phyloP scores from a whole-genome alignment of 1,139 yeast species.

The Geotrichum carabidarum region DNA sequence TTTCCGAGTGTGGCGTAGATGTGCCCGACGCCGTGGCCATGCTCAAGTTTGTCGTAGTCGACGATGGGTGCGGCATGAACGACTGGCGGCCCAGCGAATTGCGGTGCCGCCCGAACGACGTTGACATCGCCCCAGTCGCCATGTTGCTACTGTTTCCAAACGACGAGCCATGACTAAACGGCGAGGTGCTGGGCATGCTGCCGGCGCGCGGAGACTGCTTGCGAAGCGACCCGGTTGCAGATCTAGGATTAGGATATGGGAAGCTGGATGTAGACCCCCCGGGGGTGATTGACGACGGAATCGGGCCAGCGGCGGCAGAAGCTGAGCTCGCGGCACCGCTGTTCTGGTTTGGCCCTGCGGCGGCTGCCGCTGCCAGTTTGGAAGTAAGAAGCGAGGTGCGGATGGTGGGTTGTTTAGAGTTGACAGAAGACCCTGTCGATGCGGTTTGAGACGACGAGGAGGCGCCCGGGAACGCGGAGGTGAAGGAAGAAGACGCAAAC shows the following conservation, averaged over 20 bases:
- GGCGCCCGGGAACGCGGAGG: neutral
- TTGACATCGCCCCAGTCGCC: no score
- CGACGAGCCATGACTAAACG: slow-evolving; percentile 2
- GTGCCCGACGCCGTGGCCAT: slow-evolving; percentile 28
- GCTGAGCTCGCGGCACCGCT: slow-evolving; percentile 15
- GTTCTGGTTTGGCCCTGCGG: slow-evolving; percentile 29
- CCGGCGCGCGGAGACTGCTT: slow-evolving; percentile 13
- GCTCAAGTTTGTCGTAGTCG: slow-evolving; percentile 31
- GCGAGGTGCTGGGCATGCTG: slow-evolving; percentile 10
- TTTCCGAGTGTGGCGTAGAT: slow-evolving; percentile 19
- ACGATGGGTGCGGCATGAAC: slow-evolving; percentile 30
- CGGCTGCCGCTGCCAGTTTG: slow-evolving; percentile 28
- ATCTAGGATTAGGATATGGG: slow-evolving; percentile 24
- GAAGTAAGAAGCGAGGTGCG: slow-evolving; percentile 25
- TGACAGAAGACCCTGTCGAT: neutral
- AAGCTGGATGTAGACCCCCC: slow-evolving; percentile 14
- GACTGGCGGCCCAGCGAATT: slow-evolving; percentile 20
- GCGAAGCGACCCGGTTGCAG: slow-evolving; percentile 19
- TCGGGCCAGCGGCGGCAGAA: slow-evolving; percentile 7
- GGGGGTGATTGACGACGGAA: slow-evolving; percentile 7
- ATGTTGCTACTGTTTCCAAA: neutral
- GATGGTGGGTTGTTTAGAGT: slow-evolving; percentile 16
- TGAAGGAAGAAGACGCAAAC: neutral
- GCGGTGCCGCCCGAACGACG: slow-evolving; percentile 9
- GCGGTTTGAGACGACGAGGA: neutral